These are phyloP conservation scores for Paspalum notatum DNA, from an alignment of 176 grass and related monocot species.

Conservation along the genomic window DNA sequence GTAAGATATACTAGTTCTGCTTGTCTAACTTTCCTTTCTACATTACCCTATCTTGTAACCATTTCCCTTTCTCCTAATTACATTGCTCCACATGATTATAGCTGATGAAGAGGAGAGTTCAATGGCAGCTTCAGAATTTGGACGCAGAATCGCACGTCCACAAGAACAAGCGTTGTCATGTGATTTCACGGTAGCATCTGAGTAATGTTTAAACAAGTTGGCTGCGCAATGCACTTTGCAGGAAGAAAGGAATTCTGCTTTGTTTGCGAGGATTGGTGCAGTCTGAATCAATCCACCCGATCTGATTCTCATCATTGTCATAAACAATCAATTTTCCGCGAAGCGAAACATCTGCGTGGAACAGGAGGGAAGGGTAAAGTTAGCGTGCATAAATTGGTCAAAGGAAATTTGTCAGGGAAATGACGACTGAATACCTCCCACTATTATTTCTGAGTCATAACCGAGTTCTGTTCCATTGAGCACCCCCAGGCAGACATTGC, in stretches of 20 bases:
- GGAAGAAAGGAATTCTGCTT: constrained; percentile 60
- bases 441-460: constrained; percentile 66
- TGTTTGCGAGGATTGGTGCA: constrained; percentile 58
- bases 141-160: constrained; percentile 26
- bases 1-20: constrained; percentile 15
- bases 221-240: constrained; percentile 36
- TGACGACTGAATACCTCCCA: constrained; percentile 69
- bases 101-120: neutral
- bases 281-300: constrained; percentile 78
- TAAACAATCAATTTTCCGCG: constrained; percentile 85
- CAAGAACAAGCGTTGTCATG: constrained; percentile 23
- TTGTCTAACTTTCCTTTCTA: constrained; percentile 23
- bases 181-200: neutral
- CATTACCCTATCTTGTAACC: neutral
- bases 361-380: constrained; percentile 2
- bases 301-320: constrained; percentile 68
- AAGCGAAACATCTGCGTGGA: constrained; percentile 69
- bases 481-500: constrained; percentile 86
- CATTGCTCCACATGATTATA: constrained; percentile 30
- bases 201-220: constrained; percentile 35
- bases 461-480: constrained; percentile 67
- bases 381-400: neutral
- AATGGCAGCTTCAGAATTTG: constrained; percentile 7
- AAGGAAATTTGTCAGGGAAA: constrained; percentile 20
- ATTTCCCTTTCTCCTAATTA: constrained; percentile 33